Conservation (phyloP, 1,139 yeast genomes). For the Lodderomyces jiufengensis region DNA sequence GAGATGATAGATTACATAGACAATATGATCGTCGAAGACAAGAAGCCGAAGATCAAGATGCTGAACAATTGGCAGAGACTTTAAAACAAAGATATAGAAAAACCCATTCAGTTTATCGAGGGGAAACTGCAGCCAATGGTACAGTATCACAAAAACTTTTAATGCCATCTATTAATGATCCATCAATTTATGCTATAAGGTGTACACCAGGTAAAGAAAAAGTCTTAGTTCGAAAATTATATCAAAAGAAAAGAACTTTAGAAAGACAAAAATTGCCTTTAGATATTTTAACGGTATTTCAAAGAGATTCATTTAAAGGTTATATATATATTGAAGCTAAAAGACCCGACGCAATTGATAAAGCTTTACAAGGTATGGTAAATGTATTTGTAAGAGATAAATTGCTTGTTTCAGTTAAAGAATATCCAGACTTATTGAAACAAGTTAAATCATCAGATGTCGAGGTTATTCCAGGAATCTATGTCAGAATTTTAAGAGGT, state of each 20-base stretch:
- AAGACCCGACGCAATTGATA: conserved; percentile 86
- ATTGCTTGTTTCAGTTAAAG: conserved; percentile 90
- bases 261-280: conserved; percentile 60
- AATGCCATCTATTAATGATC: conserved; percentile 94
- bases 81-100: conserved; percentile 92
- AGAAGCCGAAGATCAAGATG: conserved; percentile 90
- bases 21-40: conserved; percentile 89
- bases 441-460: conserved; percentile 88
- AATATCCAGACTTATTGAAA: conserved; percentile 87
- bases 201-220: conserved; percentile 93
- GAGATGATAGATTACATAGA: conserved; percentile 75
- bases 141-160: conserved; percentile 90
- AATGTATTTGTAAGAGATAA: conserved; percentile 71
- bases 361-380: conserved; percentile 84
- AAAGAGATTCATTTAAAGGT: conserved; percentile 88
- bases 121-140: conserved; percentile 69
- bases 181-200: conserved; percentile 93
- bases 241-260: conserved; percentile 74
- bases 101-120: conserved; percentile 79
- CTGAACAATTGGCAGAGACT: conserved; percentile 89
- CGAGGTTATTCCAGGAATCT: conserved; percentile 85
- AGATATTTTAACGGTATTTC: conserved; percentile 87
- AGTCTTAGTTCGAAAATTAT: conserved; percentile 78
- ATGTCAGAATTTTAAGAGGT: conserved; percentile 87
- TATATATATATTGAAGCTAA: conserved; percentile 93